A percentile compares a stretch with the other conserved stretches of the same genome.
phyloP scores from a whole-genome alignment of 495 filamentous ascomycete species.

The Trichocladium uniseriatum region DNA sequence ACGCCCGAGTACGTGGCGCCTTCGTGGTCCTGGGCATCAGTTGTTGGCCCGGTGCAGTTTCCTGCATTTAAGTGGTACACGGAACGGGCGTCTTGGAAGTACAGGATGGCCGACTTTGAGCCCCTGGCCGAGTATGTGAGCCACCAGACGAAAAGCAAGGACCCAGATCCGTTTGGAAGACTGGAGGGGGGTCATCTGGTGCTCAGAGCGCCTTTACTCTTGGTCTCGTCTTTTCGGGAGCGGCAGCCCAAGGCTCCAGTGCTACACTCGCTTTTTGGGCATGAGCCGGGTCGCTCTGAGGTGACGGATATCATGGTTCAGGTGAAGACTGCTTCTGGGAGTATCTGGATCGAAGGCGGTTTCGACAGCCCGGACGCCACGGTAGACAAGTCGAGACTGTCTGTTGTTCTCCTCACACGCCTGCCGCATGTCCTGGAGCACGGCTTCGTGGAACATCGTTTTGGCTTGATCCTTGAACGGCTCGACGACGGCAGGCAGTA shows the following conservation, averaged over 20 bases:
- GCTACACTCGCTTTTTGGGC: too few relatives aligned
- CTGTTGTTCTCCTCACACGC: too few relatives aligned
- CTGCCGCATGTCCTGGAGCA: too few relatives aligned
- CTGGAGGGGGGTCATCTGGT: neutral
- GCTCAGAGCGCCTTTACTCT: conserved; percentile 14
- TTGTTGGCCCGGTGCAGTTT: conserved; percentile 19
- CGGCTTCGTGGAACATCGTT: conserved; percentile 21
- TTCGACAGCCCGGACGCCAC: too few relatives aligned
- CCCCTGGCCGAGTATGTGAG: conserved; percentile 12
- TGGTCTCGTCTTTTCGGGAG: too few relatives aligned
- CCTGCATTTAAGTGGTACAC: conserved; percentile 17
- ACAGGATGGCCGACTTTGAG: conserved; percentile 11
- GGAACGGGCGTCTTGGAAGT: conserved; percentile 9
- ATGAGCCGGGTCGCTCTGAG: too few relatives aligned
- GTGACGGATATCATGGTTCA: too few relatives aligned
- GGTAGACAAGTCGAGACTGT: too few relatives aligned
- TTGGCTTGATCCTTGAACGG: conserved; percentile 14
- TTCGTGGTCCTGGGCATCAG: conserved; percentile 33
- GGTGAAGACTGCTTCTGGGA: too few relatives aligned
- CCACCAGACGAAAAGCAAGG: neutral
- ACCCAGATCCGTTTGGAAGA: neutral
- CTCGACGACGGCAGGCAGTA: neutral
- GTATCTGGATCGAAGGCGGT: too few relatives aligned
- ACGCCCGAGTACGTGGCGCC: conserved; percentile 20
- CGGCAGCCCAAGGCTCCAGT: too few relatives aligned